These are phyloP conservation scores for Globisporangium recalcitrans DNA, from an alignment of 352 stramenopile species.

Conservation along the genomic window DNA sequence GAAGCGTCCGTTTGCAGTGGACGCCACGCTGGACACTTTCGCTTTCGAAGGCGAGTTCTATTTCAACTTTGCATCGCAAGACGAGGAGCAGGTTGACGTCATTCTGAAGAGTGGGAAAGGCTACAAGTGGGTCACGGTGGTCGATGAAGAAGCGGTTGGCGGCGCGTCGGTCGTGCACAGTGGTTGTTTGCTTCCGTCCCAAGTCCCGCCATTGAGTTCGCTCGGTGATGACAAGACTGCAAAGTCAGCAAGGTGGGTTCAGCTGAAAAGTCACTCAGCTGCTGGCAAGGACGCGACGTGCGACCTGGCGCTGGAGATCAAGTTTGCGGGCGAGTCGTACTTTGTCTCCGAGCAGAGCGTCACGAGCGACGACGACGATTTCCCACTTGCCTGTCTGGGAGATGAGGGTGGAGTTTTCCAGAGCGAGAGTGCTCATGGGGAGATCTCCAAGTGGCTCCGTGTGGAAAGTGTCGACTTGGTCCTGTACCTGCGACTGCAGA, in stretches of 20 bases:
- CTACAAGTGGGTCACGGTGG: slow-evolving; percentile 6
- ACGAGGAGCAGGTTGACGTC: not conserved
- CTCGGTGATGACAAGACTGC: not conserved
- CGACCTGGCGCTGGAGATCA: not conserved
- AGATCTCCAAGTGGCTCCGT: slow-evolving; percentile 3
- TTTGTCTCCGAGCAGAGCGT: not conserved
- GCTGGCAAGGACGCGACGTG: not conserved
- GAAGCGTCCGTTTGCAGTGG: not conserved
- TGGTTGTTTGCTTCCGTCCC: not conserved
- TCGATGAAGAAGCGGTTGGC: not conserved
- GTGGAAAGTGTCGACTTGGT: slow-evolving; percentile 9
- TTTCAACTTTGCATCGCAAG: not conserved
- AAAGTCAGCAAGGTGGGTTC: not conserved
- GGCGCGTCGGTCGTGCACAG: not conserved
- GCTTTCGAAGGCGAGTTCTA: not conserved
- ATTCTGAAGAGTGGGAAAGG: not conserved
- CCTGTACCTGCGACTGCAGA: not conserved
- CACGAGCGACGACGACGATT: not conserved
- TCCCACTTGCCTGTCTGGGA: not conserved
- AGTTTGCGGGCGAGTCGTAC: slow-evolving; percentile 9
- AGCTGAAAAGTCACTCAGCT: not conserved
- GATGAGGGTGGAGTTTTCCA: not conserved
- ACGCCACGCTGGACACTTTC: not conserved
- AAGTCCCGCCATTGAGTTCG: not conserved
- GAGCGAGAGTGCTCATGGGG: not conserved